Evolutionary conservation across 1,284 basidiomycete genomes (phyloP).

Genomic region (Pisolithus thermaeus): DNA sequence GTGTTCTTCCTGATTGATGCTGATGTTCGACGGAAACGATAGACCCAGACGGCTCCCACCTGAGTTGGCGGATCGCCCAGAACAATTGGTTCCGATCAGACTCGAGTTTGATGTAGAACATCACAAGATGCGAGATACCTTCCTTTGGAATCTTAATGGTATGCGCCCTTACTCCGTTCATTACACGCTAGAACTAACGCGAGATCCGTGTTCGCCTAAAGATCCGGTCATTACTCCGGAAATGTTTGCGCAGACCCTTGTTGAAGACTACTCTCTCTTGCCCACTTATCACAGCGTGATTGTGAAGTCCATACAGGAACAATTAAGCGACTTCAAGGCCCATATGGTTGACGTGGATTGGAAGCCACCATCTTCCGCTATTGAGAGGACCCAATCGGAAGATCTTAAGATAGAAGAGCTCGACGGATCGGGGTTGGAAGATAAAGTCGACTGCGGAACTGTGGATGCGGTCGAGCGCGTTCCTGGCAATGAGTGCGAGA

Average conservation of each 20-base stretch:
- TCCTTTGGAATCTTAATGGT: constrained; percentile 96
- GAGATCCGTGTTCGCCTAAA: constrained; percentile 24
- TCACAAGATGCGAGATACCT: constrained; percentile 91
- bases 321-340: constrained; percentile 74
- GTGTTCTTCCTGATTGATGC: constrained; percentile 9
- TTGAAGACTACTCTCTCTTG: constrained; percentile 87
- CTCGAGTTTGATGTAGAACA: constrained; percentile 93
- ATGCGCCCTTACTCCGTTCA: constrained; percentile 18
- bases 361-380: constrained; percentile 15
- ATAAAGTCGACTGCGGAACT: constrained; percentile 17
- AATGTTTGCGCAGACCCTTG: constrained; percentile 82
- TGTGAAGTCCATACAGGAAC: constrained; percentile 81
- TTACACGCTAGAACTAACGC: constrained; percentile 1
- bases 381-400: constrained; percentile 20
- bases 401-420: constrained; percentile 28
- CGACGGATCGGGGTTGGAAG: constrained; percentile 32
- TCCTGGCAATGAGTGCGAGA: constrained; percentile 18
- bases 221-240: constrained; percentile 89
- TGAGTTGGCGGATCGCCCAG: constrained; percentile 58
- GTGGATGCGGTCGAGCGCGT: constrained; percentile 7
- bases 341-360: constrained; percentile 46
- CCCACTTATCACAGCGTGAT: constrained; percentile 71
- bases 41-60: constrained; percentile 60
- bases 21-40: constrained; percentile 7
- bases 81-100: constrained; percentile 87